Percentiles rank a stretch among this genome's conserved stretches.
Evolutionary conservation across 2,329 filamentous ascomycete genomes (phyloP).

Genomic region (Phyllachora maydis): DNA sequence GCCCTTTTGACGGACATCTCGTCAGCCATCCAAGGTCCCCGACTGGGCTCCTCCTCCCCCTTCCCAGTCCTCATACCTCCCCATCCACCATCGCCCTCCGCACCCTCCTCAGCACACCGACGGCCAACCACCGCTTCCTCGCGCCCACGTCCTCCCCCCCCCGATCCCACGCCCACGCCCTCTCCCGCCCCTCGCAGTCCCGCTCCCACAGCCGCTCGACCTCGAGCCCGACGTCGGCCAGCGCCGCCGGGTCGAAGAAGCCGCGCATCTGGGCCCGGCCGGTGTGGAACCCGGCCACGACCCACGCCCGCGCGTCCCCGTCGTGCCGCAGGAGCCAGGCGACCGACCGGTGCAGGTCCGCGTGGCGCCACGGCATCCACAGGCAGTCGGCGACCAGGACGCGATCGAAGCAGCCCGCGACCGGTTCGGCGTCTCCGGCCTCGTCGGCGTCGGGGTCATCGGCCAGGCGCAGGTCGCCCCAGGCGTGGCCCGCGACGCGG

Average conservation of each 20-base stretch:
- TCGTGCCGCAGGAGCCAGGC: constrained; percentile 32
- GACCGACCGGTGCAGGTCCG: constrained; percentile 41
- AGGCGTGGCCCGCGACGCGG: constrained; percentile 37
- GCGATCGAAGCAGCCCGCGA: too few species aligned
- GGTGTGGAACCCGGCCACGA: constrained; percentile 55
- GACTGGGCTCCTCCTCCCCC: neutral
- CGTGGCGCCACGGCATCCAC: constrained; percentile 57
- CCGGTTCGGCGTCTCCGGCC: constrained; percentile 10
- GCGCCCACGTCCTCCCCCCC: constrained; percentile 38
- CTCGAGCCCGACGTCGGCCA: constrained; percentile 29
- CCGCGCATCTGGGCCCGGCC: constrained; percentile 41
- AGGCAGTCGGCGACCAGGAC: constrained; percentile 53
- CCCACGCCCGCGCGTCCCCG: constrained; percentile 30
- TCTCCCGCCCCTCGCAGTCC: constrained; percentile 40
- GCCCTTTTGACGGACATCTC: neutral
- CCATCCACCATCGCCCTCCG: too few species aligned
- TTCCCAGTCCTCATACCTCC: constrained; percentile 11
- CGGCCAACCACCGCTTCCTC: constrained; percentile 51
- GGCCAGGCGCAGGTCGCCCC: constrained; percentile 32
- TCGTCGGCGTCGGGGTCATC: constrained; percentile 5
- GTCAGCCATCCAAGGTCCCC: neutral
- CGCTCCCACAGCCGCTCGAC: constrained; percentile 48
- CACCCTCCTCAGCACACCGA: constrained; percentile 31
- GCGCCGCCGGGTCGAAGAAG: constrained; percentile 34
- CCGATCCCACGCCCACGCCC: constrained; percentile 38